These are phyloP conservation scores for Cyphellophora attinorum DNA, from an alignment of 2,329 filamentous ascomycete genomes.

Conservation along the genomic window DNA sequence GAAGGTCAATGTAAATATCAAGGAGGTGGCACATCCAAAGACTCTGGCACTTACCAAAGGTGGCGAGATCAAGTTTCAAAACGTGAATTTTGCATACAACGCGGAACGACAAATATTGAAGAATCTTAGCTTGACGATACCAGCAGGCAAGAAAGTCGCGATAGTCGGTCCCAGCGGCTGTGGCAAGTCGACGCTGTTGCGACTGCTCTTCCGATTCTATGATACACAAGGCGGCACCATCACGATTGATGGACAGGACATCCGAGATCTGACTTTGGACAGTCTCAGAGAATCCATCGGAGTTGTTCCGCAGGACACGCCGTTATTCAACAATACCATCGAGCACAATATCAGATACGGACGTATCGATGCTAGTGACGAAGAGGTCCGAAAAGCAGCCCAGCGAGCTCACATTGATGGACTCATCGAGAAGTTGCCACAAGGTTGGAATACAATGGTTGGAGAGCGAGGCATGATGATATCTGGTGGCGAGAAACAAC, in stretches of 20 bases:
- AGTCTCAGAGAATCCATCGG: conserved; percentile 79
- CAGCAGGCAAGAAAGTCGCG: conserved; percentile 90
- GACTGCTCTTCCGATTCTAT: conserved; percentile 88
- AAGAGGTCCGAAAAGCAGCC: conserved; percentile 67
- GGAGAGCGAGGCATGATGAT: conserved; percentile 79
- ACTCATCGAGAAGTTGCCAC: conserved; percentile 66
- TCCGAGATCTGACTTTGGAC: conserved; percentile 71
- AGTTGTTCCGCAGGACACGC: conserved; percentile 93
- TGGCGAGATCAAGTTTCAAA: conserved; percentile 87
- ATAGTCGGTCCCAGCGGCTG: conserved; percentile 92
- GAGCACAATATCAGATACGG: conserved; percentile 95
- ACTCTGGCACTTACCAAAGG: conserved; percentile 63
- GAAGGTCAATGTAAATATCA: conserved; percentile 85
- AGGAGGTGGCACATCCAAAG: conserved; percentile 65
- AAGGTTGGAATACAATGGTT: conserved; percentile 78
- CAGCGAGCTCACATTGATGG: conserved; percentile 76
- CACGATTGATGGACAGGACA: conserved; percentile 84
- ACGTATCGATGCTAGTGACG: conserved; percentile 62
- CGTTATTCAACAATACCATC: conserved; percentile 93
- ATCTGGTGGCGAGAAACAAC: conserved; percentile 82
- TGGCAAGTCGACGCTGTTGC: conserved; percentile 87
- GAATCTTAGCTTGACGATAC: conserved; percentile 78
- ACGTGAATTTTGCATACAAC: conserved; percentile 90
- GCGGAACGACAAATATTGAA: conserved; percentile 76
- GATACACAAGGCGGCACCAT: conserved; percentile 80